phyloP scores from a whole-genome alignment of 495 filamentous ascomycete species.

The Aspergillus sparsus region DNA sequence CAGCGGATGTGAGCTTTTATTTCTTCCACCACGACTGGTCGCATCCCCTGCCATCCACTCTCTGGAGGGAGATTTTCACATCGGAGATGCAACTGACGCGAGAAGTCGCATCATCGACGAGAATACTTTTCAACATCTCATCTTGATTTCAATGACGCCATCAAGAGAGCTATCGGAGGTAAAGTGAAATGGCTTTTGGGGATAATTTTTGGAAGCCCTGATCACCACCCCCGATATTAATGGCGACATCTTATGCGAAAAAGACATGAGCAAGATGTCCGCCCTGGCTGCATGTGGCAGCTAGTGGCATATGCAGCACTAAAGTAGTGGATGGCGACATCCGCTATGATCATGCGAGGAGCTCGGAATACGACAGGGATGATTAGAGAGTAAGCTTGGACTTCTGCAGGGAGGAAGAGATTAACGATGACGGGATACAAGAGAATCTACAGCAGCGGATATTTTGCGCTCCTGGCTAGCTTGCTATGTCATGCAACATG shows the following conservation, averaged over 20 bases:
- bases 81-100: neutral
- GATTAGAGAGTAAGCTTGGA: neutral
- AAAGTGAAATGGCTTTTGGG: neutral
- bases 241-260: neutral
- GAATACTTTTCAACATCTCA: neutral
- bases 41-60: neutral
- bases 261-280: neutral
- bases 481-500: neutral
- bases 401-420: neutral
- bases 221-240: neutral
- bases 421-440: neutral
- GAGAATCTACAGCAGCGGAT: neutral
- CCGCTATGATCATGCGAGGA: neutral
- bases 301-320: neutral
- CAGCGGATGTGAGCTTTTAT: constrained; percentile 1
- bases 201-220: neutral
- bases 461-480: neutral
- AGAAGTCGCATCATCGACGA: neutral
- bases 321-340: constrained; percentile 6
- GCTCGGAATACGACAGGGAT: neutral
- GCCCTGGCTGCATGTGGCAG: neutral
- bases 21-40: neutral
- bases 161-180: neutral
- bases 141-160: neutral
- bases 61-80: neutral